Evolutionary conservation across 1,284 basidiomycete species (phyloP), one percentile per base, ranked within the genome.

Genomic region (Crucibulum parvulum): DNA sequence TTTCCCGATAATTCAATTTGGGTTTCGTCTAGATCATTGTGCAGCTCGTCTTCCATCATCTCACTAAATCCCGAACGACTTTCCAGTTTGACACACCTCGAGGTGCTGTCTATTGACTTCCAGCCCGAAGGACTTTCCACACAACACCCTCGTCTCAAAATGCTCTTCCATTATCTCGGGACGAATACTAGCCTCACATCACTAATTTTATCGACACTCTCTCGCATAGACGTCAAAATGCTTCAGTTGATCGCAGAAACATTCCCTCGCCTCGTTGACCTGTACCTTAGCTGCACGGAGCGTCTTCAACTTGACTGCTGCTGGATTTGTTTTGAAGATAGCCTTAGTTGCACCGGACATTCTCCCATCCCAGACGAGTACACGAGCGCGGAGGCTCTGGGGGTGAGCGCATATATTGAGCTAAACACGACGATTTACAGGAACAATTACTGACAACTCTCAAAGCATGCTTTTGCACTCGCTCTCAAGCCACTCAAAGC

Each of bases 251-350:
- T 91, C 41, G 78, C 85, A 6, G 64, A 62, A 18, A 72, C 67
- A 4, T 86, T 88, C 58, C 80, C 81, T 39, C 67, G 61, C 37
- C 72, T 91, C 35, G 60, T 62, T 1, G 73, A 75, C 56, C 80
- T 91, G 9, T 76, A 83, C 61, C 74, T 90, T 55, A 86, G 84
- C 65, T 86, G 84, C 59, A 80, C 84, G 10, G 87, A 88, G 61
- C 78, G 85, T 24, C 75, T 90, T 35, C 82, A 87, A 57, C 63
- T 73, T 39, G 73, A 71, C 52, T 89, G 87, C 69, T 90, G 89
- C 69, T 86, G 84, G 81, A 66, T 68, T 53, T 91, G 89, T 69
- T 85, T 86, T 59, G 86, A 87, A 70, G 87, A 89, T 52, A 86
- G 84, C 46, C 76, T 85, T 35, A 80, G 75, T 9, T 77, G 79